Evolutionary conservation across 805 yeast genomes (phyloP).

Genomic region (Metschnikowia santaceciliae): DNA sequence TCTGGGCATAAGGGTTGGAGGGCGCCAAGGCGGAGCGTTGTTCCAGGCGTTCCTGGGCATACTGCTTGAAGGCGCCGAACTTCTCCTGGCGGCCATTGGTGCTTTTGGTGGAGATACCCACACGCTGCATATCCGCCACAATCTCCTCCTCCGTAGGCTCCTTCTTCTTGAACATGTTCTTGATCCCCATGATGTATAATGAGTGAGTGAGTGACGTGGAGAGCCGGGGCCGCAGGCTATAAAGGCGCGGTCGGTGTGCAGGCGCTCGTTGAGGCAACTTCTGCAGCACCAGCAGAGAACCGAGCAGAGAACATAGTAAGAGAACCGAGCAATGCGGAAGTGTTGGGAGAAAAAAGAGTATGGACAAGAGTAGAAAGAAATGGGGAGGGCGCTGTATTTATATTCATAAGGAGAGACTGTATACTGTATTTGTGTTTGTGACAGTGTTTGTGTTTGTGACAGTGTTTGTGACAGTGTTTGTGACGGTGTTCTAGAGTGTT

Average conservation of each 20-base stretch:
- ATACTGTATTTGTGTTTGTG: too few species aligned
- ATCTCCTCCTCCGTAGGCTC: conserved; percentile 49
- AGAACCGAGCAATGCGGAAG: too few species aligned
- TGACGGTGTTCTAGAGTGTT: too few species aligned
- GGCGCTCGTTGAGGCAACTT: background rate
- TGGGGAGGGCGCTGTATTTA: too few species aligned
- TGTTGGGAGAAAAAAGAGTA: too few species aligned
- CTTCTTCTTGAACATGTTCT: conserved; percentile 44
- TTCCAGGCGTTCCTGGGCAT: conserved; percentile 42
- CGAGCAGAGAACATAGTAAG: too few species aligned
- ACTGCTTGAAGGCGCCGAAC: conserved; percentile 47
- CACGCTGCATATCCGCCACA: conserved; percentile 33
- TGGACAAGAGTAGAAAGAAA: too few species aligned
- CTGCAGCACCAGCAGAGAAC: too few species aligned
- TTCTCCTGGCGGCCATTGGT: conserved; percentile 38
- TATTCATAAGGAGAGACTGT: too few species aligned
- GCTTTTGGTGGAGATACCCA: conserved; percentile 41
- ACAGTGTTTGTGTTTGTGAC: too few species aligned
- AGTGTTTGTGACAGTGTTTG: too few species aligned
- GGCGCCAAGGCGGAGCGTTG: conserved; percentile 37
- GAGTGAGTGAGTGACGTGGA: background rate
- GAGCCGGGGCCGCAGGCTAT: background rate
- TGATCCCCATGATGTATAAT: conserved; percentile 37
- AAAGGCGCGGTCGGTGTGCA: background rate
- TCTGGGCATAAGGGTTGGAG: conserved; percentile 39